Percentiles rank a stretch among this genome's conserved stretches.
Conservation (phyloP, 73 alveolate species). For the Uronychia setigera region DNA sequence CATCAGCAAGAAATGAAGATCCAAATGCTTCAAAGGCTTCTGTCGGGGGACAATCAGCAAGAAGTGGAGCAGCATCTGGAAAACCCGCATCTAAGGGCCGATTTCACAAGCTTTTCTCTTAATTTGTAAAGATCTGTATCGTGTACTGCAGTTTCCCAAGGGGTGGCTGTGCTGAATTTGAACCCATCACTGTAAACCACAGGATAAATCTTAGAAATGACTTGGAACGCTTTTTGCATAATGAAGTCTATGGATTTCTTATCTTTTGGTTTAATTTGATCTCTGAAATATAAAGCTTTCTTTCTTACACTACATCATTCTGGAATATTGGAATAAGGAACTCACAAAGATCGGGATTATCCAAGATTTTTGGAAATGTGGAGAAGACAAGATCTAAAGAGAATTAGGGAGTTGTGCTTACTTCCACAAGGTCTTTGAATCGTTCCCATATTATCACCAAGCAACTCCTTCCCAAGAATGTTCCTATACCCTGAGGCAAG, state of each 20-base stretch:
- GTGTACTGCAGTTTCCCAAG: conserved; percentile 39
- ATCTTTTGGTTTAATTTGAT: background rate
- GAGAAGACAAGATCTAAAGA: conserved; percentile 28
- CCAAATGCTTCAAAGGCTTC: no score
- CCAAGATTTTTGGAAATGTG: conserved; percentile 63
- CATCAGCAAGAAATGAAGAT: no score
- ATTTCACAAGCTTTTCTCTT: conserved; percentile 34
- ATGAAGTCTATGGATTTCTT: background rate
- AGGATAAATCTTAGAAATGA: conserved; percentile 52
- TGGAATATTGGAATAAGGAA: conserved; percentile 19
- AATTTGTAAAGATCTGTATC: conserved; percentile 12
- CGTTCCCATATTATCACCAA: conserved; percentile 2
- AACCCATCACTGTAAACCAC: conserved; percentile 49
- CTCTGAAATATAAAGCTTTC: background rate
- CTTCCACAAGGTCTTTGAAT: conserved; percentile 42
- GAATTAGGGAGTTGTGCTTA: background rate
- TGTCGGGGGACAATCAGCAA: no score
- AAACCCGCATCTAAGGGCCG: conserved; percentile 55
- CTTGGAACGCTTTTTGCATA: background rate
- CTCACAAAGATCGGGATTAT: conserved; percentile 61
- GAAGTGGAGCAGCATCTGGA: no score
- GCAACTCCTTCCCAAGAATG: conserved; percentile 52
- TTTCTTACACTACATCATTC: background rate
- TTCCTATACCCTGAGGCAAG: conserved; percentile 59
- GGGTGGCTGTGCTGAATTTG: conserved; percentile 21